Conservation (phyloP, 306 rosid species). For the Quercus berberidifolia region DNA sequence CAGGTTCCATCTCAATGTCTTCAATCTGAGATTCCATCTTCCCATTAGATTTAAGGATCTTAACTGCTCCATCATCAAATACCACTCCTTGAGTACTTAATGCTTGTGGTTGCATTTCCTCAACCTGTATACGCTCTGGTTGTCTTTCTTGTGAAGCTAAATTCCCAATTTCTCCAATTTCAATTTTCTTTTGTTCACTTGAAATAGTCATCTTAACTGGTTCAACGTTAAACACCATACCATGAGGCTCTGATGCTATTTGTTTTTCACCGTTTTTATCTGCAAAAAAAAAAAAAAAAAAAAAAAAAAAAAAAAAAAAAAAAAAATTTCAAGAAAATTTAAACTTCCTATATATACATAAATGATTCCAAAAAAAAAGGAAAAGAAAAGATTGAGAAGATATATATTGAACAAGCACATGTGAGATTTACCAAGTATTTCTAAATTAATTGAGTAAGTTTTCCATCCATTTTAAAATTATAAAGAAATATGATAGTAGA, state of each 20-base stretch:
- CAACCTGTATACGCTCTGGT: too few species aligned
- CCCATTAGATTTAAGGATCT: background rate
- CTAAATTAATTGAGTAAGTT: too few species aligned
- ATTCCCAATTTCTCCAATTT: background rate
- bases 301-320: background rate
- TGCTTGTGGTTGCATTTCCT: too few species aligned
- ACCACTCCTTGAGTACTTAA: background rate
- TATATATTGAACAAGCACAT: too few species aligned
- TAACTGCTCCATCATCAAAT: too few species aligned
- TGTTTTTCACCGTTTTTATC: background rate
- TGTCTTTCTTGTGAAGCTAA: background rate
- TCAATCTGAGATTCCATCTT: too few species aligned
- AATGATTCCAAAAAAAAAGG: background rate
- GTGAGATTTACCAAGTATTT: too few species aligned
- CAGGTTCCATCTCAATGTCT: background rate
- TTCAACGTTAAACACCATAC: background rate
- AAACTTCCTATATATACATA: background rate
- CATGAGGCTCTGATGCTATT: background rate
- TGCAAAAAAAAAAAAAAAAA: background rate
- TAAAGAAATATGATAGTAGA: too few species aligned
- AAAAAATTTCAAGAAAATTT: background rate
- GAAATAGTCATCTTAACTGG: too few species aligned
- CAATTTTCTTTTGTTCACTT: background rate
- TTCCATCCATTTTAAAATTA: too few species aligned
- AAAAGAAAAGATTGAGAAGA: background rate